Conservation (phyloP, 169 alveolate species). For the Eimeria tenella region DNA sequence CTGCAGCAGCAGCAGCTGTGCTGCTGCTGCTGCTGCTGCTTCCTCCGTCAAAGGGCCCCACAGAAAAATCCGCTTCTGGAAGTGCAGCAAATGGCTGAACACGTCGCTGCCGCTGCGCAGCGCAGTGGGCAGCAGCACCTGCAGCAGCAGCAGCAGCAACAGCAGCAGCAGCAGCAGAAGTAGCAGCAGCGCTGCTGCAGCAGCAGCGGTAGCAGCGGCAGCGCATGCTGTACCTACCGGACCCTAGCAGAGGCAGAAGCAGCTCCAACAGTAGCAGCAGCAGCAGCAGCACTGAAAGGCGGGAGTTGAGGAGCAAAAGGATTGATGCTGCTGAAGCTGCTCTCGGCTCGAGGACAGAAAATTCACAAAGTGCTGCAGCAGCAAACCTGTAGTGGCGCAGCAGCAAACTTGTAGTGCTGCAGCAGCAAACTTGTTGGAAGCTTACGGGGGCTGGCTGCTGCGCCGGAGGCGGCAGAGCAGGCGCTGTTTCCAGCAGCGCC, state of each 20-base stretch:
- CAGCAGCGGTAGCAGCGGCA: too few species aligned
- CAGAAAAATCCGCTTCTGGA: not conserved
- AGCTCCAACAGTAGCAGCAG: not conserved
- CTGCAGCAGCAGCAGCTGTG: slow-evolving; percentile 32
- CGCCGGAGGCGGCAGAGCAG: slow-evolving; percentile 3
- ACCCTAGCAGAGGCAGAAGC: not conserved
- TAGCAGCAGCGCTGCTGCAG: not conserved
- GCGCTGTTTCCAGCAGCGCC: slow-evolving; percentile 1
- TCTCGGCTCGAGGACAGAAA: too few species aligned
- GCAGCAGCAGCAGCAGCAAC: not conserved
- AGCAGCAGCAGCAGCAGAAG: not conserved
- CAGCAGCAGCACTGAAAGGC: not conserved
- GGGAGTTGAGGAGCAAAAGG: not conserved
- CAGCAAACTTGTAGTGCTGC: too few species aligned
- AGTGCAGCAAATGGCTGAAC: slow-evolving; percentile 24
- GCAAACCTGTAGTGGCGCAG: too few species aligned
- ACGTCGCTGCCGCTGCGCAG: slow-evolving; percentile 35
- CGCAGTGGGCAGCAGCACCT: slow-evolving; percentile 29
- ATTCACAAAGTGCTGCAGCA: too few species aligned
- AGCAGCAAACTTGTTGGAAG: too few species aligned
- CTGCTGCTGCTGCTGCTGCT: slow-evolving; percentile 17
- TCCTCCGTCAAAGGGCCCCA: slow-evolving; percentile 46
- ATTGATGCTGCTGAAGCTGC: not conserved
- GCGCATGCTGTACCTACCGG: not conserved
- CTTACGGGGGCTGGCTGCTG: not conserved